Evolutionary conservation across 306 rosid genomes (phyloP).

Genomic region (Dalbergia oliveri): DNA sequence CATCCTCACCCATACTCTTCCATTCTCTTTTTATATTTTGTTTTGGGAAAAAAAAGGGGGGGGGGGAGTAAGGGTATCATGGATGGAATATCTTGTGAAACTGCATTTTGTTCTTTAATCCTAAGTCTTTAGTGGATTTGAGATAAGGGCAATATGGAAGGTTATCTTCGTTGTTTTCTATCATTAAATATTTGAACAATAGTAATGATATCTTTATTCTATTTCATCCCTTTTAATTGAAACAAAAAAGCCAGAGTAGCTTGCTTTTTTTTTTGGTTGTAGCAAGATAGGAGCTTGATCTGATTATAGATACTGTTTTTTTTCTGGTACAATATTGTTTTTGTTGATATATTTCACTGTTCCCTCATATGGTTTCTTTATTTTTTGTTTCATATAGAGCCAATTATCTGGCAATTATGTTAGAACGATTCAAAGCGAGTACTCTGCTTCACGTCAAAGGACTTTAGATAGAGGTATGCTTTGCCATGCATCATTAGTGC

Average conservation of each 20-base stretch:
- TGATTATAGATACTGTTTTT: background rate
- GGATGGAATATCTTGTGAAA: background rate
- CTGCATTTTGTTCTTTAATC: background rate
- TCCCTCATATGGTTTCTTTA: slow-evolving; percentile 15
- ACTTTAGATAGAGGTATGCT: slow-evolving; percentile 63
- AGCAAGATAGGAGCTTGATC: background rate
- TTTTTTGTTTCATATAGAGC: slow-evolving; percentile 53
- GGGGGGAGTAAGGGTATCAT: background rate
- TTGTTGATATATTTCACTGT: slow-evolving; percentile 1
- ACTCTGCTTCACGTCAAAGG: slow-evolving; percentile 62
- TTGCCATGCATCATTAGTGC: slow-evolving; percentile 16
- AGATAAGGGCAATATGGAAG: background rate
- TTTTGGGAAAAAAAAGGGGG: too few species aligned
- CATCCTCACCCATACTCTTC: background rate
- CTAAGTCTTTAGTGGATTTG: background rate
- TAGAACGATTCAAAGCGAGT: slow-evolving; percentile 48
- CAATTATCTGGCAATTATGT: slow-evolving; percentile 54
- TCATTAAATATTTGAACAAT: background rate
- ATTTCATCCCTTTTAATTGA: background rate
- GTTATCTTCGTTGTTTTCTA: background rate
- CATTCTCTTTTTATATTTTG: too few species aligned
- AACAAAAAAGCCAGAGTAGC: background rate
- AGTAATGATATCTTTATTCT: background rate
- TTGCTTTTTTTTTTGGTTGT: background rate
- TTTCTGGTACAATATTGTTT: background rate